Base-by-base conservation (phyloP, 1,139 yeast species). In the Saccharomyces uvarum region DNA sequence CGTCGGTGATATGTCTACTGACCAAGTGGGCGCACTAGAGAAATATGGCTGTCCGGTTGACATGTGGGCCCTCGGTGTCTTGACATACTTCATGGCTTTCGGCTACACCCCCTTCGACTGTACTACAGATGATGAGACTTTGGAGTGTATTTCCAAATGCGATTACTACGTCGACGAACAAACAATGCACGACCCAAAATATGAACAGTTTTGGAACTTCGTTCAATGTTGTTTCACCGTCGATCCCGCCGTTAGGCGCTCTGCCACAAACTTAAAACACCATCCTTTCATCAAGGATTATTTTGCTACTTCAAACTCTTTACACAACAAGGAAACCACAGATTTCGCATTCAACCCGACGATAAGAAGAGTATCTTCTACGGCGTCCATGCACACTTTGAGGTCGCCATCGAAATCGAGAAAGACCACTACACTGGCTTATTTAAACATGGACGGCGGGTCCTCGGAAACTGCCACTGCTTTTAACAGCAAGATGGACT, bases 41-140 rank as follows among this genome's bases (percentile, higher is more conserved):
- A 57, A 60, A 14, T 86, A 86, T 62, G 79, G 80, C 24, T 76
- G 73, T 59, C 77, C 79, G 0, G 86, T 84, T 0, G 95, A 86
- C 66, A 75, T 86, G 38, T 86, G 95, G 95, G 86, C 93, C 0
- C 73, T 86, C 27, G 93, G 93, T 1, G 91, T 86, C 5, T 73
- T 84, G 46, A 78, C 85, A 1, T 86, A 86, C 66, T 85, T 86
- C 63, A 77, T 85, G 79, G 75, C 84, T 11, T 79, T 86, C 60
- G 93, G 93, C 1, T 86, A 85, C 64, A 82, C 86, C 70, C 95
- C 95, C 0, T 86, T 86, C 69, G 93, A 86, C 63, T 80, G 91
- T 59, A 93, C 86, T 56, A 79, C 83, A 5, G 85, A 84, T 51
- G 79, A 79, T 0, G 91, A 86, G 63, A 88, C 89, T 21, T 76